Conservation (phyloP, 2,329 filamentous ascomycete species). For the Coleophoma cylindrospora region DNA sequence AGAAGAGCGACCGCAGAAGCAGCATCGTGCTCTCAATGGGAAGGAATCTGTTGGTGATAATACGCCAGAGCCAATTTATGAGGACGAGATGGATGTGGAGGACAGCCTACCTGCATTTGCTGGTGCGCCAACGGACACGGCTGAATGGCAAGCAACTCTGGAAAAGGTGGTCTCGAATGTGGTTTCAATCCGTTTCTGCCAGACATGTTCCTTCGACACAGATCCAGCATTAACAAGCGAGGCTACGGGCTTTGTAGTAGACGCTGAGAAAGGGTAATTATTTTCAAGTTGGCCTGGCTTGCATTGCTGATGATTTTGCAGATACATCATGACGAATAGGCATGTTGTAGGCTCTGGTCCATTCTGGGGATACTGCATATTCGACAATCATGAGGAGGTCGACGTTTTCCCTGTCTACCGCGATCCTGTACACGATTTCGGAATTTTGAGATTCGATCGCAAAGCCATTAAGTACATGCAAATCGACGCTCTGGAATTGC, state of each 20-base stretch:
- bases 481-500: slow-evolving; percentile 70
- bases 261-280: slow-evolving; percentile 73
- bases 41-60: slow-evolving; percentile 28
- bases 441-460: slow-evolving; percentile 93
- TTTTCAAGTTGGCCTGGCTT: not conserved
- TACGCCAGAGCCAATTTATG: slow-evolving; percentile 23
- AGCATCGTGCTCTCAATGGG: slow-evolving; percentile 24
- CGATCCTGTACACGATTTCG: slow-evolving; percentile 97
- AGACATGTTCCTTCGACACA: slow-evolving; percentile 98
- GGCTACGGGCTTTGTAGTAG: slow-evolving; percentile 95
- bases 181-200: slow-evolving; percentile 98
- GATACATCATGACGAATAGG: slow-evolving; percentile 79
- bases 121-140: slow-evolving; percentile 55
- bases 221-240: slow-evolving; percentile 90
- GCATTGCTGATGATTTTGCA: slow-evolving; percentile 23
- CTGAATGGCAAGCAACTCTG: slow-evolving; percentile 94
- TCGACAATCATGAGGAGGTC: slow-evolving; percentile 97
- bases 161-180: slow-evolving; percentile 92
- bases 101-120: slow-evolving; percentile 34
- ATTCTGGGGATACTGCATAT: slow-evolving; percentile 97
- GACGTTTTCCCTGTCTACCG: slow-evolving; percentile 96
- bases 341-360: slow-evolving; percentile 94
- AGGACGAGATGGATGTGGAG: slow-evolving; percentile 31
- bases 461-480: slow-evolving; percentile 97
- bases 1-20: slow-evolving; percentile 26